These are phyloP conservation scores for Colletotrichum sublineola DNA, from an alignment of 2,329 filamentous ascomycete genomes.

Conservation along the genomic window DNA sequence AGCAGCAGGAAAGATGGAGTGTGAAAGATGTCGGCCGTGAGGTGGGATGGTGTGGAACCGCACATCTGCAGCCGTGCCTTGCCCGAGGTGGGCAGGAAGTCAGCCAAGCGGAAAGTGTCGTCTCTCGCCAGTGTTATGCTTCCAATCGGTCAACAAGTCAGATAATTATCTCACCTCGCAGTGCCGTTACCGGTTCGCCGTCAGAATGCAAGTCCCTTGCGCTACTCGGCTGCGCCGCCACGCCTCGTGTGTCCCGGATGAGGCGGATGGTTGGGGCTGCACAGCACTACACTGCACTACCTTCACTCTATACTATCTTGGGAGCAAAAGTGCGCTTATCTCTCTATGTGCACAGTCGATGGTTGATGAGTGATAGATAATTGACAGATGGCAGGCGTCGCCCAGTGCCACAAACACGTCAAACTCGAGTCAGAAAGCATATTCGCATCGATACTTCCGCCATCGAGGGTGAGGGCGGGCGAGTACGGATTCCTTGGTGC, in stretches of 20 bases:
- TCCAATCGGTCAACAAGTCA: constrained; percentile 14
- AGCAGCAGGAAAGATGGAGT: constrained; percentile 2
- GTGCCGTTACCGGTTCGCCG: constrained; percentile 4
- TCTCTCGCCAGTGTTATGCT: constrained; percentile 13
- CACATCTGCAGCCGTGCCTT: constrained; percentile 32
- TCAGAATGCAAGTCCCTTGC: constrained; percentile 11
- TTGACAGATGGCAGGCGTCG: neutral
- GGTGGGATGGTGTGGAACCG: constrained; percentile 20
- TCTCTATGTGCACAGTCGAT: neutral
- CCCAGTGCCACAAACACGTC: constrained; percentile 1
- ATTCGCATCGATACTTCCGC: neutral
- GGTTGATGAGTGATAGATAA: neutral
- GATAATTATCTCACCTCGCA: constrained; percentile 8
- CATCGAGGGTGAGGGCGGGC: neutral
- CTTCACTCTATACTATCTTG: neutral
- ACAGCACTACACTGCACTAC: constrained; percentile 1
- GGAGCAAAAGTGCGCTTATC: neutral
- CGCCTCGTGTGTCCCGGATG: constrained; percentile 4
- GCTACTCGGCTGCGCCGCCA: constrained; percentile 8
- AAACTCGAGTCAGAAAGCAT: neutral
- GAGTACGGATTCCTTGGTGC: neutral
- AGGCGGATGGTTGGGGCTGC: neutral
- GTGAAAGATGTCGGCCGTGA: constrained; percentile 12
- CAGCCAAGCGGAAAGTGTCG: constrained; percentile 25
- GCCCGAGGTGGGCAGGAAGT: constrained; percentile 26